Conservation (phyloP, 805 yeast genomes). For the Komagataella pseudopastoris region DNA sequence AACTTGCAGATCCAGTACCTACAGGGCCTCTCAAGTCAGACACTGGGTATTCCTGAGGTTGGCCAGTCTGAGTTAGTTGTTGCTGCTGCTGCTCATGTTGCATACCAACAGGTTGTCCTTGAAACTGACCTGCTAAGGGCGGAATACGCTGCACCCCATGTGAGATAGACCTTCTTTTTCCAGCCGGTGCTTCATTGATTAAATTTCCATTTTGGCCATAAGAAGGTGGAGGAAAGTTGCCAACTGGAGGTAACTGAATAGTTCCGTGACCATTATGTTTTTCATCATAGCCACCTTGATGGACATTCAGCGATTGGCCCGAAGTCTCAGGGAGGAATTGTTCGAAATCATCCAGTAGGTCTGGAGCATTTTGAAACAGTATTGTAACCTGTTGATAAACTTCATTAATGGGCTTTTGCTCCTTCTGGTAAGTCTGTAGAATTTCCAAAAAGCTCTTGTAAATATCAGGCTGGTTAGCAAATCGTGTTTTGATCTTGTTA, state of each 20-base stretch:
- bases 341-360: constrained; percentile 85
- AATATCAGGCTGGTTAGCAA: constrained; percentile 87
- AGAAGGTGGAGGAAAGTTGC: constrained; percentile 67
- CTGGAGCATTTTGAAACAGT: constrained; percentile 87
- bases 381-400: constrained; percentile 89
- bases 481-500: constrained; percentile 88
- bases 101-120: background rate
- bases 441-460: constrained; percentile 92
- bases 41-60: constrained; percentile 21
- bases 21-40: constrained; percentile 28
- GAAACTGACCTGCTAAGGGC: constrained; percentile 1
- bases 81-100: constrained; percentile 4
- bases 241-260: constrained; percentile 75
- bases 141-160: constrained; percentile 6
- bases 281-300: constrained; percentile 10
- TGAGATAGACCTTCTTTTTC: constrained; percentile 9
- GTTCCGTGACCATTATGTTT: constrained; percentile 6
- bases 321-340: constrained; percentile 84
- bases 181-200: constrained; percentile 6
- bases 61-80: constrained; percentile 6
- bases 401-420: constrained; percentile 88
- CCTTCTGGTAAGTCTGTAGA: constrained; percentile 91
- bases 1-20: constrained; percentile 40
- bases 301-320: constrained; percentile 20
- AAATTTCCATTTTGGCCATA: constrained; percentile 11